Base-by-base conservation (phyloP, 345 rosid species). In the Aethionema arabicum region DNA sequence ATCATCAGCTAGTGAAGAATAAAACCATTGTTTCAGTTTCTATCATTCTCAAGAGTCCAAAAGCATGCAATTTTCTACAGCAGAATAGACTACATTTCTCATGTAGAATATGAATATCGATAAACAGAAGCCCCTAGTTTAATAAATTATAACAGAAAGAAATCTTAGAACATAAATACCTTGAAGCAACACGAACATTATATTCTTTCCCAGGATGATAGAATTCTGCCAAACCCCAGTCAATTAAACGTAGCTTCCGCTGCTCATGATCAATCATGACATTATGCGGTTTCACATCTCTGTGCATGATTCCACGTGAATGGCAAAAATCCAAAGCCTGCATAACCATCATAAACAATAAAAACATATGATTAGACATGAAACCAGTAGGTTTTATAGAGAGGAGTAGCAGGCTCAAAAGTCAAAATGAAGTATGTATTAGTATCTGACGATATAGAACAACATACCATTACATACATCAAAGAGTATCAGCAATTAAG, bases 181-280 rank as follows among this genome's bases (percentile, higher is more conserved):
- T 92, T 45, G 97, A 89, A 72, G 98, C 98, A 68, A 89, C 98
- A 56, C 96, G 98, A 65, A 92, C 96, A 67, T 89, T 92, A 69
- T 92, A 89, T 50, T 92, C 98, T 78, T 87, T 83, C 63, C 91
- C 96, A 35, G 98, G 98, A 79, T 92, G 98, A 75, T 91, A 92
- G 48, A 91, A 91, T 65, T 91, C 98, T 4, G 98, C 98, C 59
- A 91, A 86, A 53, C 98, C 99, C 99, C 99, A 93, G 55, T 93
- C 97, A 67, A 93, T 93, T 50, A 93, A 83, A 39, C 97, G 95
- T 45, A 93, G 97, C 66, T 90, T 93, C 45, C 95, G 79, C 69
- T 84, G 96, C 65, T 84, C 99, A 27, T 90, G 99, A 78, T 93
- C 99, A 78, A 93, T 93, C 99, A 93, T 90, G 61, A 93, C 96